Base-by-base conservation (phyloP, 129 eudicot species). In the Saposhnikovia divaricata region DNA sequence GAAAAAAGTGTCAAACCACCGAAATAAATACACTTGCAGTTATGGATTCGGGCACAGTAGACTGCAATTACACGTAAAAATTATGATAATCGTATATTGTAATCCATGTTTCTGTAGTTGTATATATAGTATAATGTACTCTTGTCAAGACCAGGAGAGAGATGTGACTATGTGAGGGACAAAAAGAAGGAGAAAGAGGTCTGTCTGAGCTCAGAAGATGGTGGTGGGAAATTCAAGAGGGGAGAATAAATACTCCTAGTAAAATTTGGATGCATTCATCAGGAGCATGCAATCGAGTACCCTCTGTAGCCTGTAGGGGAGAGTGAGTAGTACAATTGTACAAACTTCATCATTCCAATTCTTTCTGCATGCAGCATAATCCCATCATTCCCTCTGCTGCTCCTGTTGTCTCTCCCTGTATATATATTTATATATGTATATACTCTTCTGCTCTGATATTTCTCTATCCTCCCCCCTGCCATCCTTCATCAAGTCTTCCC, bases 301-400 rank as follows among this genome's bases (percentile, higher is more conserved):
- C 46, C 14, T 46, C 14, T 46, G 50, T 46, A 44, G 50, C 12
- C 2, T n/a, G 69, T 25, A n/a, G 69, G 34, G 4, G 5, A 59
- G 66, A n/a, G 66, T 27, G 3, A 11, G 66, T 23, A 59, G 66
- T 61, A 61, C 69, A 61, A 25, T 2, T 61, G 69, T 61, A 61
- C 69, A 61, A 61, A 61, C 16, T 12, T 12, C 69, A 61, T 61
- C 69, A 61, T 61, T 61, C 69, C 15, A 61, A 55, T 61, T 61
- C 69, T 61, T 61, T 40, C 45, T 39, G 45, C 28, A 38, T 76
- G 79, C 79, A 76, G 68, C 31, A 51, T 40, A 76, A 46, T 76
- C 39, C 65, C 79, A 76, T 76, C 79, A 76, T 76, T 76, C 79
- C 79, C 42, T 76, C 42, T 72, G 76, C 50, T 34, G n/a, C 48